Evolutionary conservation across 208 protist species (phyloP).

Genomic region (Endotrypanum monterogeii): DNA sequence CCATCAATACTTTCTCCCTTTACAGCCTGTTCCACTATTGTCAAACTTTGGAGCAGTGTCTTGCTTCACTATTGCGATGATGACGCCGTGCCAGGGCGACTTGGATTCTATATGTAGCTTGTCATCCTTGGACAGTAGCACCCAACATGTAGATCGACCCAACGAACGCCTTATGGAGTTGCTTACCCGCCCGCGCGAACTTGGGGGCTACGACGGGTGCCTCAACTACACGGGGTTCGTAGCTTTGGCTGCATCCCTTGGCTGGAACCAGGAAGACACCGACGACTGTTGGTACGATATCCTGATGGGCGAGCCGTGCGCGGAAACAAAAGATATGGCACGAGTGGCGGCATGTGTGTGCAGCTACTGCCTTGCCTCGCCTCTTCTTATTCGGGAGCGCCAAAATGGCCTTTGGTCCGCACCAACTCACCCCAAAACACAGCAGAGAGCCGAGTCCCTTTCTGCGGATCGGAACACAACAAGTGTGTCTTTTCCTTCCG

Average conservation of each 20-base stretch:
- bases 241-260: constrained; percentile 36
- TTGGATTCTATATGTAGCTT: constrained; percentile 15
- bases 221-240: constrained; percentile 59
- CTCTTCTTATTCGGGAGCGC: constrained; percentile 17
- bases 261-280: constrained; percentile 60
- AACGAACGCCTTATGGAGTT: constrained; percentile 33
- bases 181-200: constrained; percentile 34
- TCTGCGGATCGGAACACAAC: constrained; percentile 6
- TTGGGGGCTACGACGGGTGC: constrained; percentile 58
- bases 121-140: constrained; percentile 6
- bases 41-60: too few relatives aligned
- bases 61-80: neutral
- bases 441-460: neutral
- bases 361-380: constrained; percentile 40
- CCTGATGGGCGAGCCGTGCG: constrained; percentile 44
- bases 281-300: constrained; percentile 89
- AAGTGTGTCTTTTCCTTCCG: constrained; percentile 1
- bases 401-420: neutral
- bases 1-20: neutral
- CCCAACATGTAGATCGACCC: neutral
- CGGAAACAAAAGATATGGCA: constrained; percentile 42
- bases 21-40: neutral
- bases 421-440: neutral
- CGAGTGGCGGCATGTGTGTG: constrained; percentile 53
- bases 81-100: neutral